Conservation (phyloP, 495 filamentous ascomycete genomes). For the Pseudomonodictys pantanalensis region DNA sequence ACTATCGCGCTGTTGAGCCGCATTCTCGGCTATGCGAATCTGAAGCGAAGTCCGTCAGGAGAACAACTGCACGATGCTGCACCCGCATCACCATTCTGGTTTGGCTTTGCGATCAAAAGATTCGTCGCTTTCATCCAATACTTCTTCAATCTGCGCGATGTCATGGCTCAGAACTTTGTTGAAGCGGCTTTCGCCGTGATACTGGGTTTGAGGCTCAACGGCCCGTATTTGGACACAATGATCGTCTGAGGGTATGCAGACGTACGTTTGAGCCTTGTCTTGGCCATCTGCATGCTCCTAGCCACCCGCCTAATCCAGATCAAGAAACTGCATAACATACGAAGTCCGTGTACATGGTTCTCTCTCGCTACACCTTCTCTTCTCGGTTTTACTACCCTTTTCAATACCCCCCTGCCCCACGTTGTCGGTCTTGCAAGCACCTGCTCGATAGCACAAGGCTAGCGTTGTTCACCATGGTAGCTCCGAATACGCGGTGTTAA, state of each 20-base stretch:
- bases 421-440: not conserved
- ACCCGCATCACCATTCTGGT: no score
- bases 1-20: not conserved
- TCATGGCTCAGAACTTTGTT: no score
- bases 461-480: not conserved
- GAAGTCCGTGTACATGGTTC: conserved; percentile 17
- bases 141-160: no score
- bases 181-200: no score
- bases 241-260: not conserved
- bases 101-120: no score
- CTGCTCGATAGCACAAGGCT: not conserved
- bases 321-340: no score
- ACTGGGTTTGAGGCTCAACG: no score
- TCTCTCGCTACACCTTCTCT: conserved; percentile 13
- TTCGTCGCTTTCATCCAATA: no score
- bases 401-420: conserved; percentile 3
- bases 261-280: conserved; percentile 14
- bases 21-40: no score
- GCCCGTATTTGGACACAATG: no score
- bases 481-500: conserved; percentile 23
- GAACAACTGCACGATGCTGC: no score
- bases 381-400: conserved; percentile 20
- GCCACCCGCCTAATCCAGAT: not conserved
- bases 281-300: conserved; percentile 6
- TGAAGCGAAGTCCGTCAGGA: no score